Conservation (phyloP, 2,329 filamentous ascomycete genomes). For the Botryosphaeria dothidea region DNA sequence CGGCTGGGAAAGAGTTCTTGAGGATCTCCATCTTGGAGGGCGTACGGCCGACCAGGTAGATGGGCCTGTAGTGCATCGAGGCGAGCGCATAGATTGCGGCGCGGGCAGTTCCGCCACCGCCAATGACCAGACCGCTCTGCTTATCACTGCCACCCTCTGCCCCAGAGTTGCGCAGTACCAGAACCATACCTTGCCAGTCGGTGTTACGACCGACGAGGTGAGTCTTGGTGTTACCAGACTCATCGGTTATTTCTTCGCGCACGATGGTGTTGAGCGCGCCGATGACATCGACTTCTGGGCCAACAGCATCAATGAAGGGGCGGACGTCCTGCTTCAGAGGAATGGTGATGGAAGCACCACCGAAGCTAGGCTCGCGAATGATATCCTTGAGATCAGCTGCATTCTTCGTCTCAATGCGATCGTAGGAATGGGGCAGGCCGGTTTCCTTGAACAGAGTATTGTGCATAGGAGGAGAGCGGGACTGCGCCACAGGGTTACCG, state of each 20-base stretch:
- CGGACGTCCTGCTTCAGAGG: constrained; percentile 91
- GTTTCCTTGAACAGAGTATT: constrained; percentile 76
- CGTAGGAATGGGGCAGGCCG: constrained; percentile 85
- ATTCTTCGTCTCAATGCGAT: constrained; percentile 70
- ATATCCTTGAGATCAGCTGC: constrained; percentile 60
- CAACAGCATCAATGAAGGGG: constrained; percentile 74
- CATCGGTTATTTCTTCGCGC: constrained; percentile 48
- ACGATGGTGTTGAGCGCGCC: constrained; percentile 96
- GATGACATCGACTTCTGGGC: constrained; percentile 76
- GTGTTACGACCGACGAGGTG: constrained; percentile 86
- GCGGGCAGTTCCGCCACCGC: constrained; percentile 87
- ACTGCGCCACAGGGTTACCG: constrained; percentile 79
- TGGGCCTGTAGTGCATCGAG: constrained; percentile 77
- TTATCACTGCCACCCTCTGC: constrained; percentile 35
- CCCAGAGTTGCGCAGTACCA: constrained; percentile 71
- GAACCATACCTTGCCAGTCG: constrained; percentile 91
- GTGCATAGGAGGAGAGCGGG: constrained; percentile 85
- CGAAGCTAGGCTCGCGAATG: constrained; percentile 74
- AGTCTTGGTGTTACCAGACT: constrained; percentile 42
- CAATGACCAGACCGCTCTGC: constrained; percentile 71
- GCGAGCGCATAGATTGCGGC: constrained; percentile 89
- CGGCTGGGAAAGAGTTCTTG: constrained; percentile 68
- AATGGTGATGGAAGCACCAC: constrained; percentile 93
- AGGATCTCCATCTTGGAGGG: constrained; percentile 67
- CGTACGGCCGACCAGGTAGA: constrained; percentile 84